Evolutionary conservation across 495 filamentous ascomycete species (phyloP).

Genomic region (Tuber calosporum): DNA sequence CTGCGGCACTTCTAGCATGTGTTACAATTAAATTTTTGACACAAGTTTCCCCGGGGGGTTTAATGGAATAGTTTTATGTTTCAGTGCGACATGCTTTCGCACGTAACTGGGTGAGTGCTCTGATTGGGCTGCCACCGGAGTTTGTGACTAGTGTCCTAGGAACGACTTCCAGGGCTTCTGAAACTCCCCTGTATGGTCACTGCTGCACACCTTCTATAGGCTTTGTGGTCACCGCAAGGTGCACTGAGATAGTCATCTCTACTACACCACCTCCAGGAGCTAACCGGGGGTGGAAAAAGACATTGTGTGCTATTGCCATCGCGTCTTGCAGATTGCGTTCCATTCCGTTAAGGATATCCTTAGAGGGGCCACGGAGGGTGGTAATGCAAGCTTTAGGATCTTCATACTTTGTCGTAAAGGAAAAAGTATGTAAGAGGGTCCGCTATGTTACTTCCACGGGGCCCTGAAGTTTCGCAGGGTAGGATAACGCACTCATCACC

Average conservation of each 20-base stretch:
- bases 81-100: conserved; percentile 98
- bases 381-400: conserved; percentile 95
- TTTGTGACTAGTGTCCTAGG: conserved; percentile 94
- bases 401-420: conserved; percentile 92
- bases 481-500: conserved; percentile 63
- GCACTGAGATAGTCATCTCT: conserved; percentile 97
- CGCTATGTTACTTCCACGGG: background rate
- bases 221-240: conserved; percentile 77
- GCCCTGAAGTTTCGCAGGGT: background rate
- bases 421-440: conserved; percentile 64
- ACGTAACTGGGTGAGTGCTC: conserved; percentile 79
- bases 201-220: conserved; percentile 91
- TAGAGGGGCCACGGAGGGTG: conserved; percentile 87
- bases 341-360: conserved; percentile 97
- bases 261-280: conserved; percentile 93
- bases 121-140: conserved; percentile 82
- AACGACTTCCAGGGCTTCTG: conserved; percentile 97
- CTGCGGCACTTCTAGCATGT: too few relatives aligned
- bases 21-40: too few relatives aligned
- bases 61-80: too few relatives aligned
- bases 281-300: conserved; percentile 91
- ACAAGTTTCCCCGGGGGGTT: too few relatives aligned
- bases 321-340: conserved; percentile 97
- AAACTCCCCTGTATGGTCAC: conserved; percentile 97
- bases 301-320: conserved; percentile 95